Evolutionary conservation across 78 protist species (phyloP).

Genomic region (Pigoraptor vietnamica): DNA sequence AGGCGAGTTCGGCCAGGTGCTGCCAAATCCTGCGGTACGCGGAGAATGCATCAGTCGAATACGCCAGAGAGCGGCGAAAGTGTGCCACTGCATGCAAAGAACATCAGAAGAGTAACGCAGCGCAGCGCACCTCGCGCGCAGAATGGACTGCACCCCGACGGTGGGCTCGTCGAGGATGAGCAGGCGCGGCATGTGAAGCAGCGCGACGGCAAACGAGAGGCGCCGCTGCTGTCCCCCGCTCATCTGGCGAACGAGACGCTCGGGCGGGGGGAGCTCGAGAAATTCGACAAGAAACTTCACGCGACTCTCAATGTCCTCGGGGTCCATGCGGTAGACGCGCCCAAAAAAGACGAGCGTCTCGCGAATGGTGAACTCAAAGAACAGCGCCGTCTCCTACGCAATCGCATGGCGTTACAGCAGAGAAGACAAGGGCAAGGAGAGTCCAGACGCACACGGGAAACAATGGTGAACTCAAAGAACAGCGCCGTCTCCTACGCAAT

Average conservation of each 20-base stretch:
- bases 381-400: slow-evolving; percentile 50
- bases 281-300: slow-evolving; percentile 3
- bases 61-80: no score
- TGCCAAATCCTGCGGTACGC: slow-evolving; percentile 11
- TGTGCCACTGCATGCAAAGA: no score
- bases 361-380: slow-evolving; percentile 26
- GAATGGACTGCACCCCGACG: not conserved
- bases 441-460: no score
- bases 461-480: slow-evolving; percentile 33
- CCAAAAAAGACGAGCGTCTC: slow-evolving; percentile 40
- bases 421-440: no score
- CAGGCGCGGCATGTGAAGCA: slow-evolving; percentile 46
- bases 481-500: slow-evolving; percentile 50
- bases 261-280: slow-evolving; percentile 2
- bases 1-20: slow-evolving; percentile 25
- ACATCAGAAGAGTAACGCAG: not conserved
- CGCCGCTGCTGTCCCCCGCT: slow-evolving; percentile 66
- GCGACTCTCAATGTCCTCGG: not conserved
- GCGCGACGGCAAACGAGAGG: slow-evolving; percentile 21
- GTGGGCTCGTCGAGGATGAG: slow-evolving; percentile 24
- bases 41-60: not conserved
- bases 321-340: slow-evolving; percentile 23
- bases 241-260: slow-evolving; percentile 13
- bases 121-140: not conserved
- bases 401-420: no score